A percentile compares a stretch with the other conserved stretches of the same genome.
Conservation (phyloP, 2,329 filamentous ascomycete genomes). For the Sclerotinia sclerotiorum region DNA sequence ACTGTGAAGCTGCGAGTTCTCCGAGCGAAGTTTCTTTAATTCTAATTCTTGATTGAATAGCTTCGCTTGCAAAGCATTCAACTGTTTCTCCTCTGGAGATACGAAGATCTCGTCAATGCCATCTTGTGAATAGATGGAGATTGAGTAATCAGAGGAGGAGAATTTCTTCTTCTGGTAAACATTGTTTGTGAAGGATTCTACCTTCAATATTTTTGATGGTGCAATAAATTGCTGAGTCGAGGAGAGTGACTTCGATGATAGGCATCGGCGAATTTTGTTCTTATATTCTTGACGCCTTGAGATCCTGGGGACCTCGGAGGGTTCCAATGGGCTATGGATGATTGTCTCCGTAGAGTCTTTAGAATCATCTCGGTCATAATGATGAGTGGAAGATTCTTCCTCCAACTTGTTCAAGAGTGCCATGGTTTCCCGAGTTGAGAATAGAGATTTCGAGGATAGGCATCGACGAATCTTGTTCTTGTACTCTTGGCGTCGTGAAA, state of each 20-base stretch:
- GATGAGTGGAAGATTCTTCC: too few species aligned
- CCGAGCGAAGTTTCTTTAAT: not conserved
- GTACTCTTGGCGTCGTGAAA: too few species aligned
- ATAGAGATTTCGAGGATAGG: too few species aligned
- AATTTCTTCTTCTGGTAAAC: not conserved
- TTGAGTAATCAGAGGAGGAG: not conserved
- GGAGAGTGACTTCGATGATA: not conserved
- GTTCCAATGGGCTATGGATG: not conserved
- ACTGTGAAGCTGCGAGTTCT: not conserved
- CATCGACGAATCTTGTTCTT: too few species aligned
- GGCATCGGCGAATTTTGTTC: not conserved
- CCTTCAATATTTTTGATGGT: slow-evolving; percentile 1
- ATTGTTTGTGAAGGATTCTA: not conserved
- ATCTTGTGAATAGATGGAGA: slow-evolving; percentile 11
- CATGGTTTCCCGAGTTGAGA: too few species aligned
- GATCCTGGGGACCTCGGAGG: not conserved
- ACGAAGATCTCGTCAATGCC: not conserved
- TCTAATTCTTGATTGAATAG: not conserved
- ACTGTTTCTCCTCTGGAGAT: not conserved
- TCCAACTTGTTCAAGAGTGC: too few species aligned
- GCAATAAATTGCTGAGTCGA: too few species aligned
- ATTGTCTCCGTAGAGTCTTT: not conserved
- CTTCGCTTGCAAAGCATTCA: not conserved
- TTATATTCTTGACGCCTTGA: not conserved
- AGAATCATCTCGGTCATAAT: not conserved